Percentiles rank a stretch among this genome's conserved stretches.
Conservation (phyloP, 2,329 filamentous ascomycete species). For the Fusarium sp. region DNA sequence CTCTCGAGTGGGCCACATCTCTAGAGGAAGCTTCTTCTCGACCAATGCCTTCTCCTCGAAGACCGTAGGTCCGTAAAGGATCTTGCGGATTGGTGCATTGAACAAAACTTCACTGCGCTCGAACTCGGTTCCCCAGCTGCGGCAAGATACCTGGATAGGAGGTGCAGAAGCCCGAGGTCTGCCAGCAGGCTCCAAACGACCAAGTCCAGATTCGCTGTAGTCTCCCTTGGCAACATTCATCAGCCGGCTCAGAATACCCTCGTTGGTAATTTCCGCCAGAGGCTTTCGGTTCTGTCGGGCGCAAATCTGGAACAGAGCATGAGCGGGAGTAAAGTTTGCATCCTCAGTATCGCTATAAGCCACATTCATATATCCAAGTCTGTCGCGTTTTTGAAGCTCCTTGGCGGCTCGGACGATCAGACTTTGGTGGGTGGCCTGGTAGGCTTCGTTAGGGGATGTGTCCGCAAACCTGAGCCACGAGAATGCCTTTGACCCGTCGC, state of each 20-base stretch:
- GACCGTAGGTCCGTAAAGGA: conserved; percentile 74
- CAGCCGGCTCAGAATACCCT: conserved; percentile 78
- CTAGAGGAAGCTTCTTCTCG: conserved; percentile 74
- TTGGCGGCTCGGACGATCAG: conserved; percentile 79
- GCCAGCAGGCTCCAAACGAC: conserved; percentile 83
- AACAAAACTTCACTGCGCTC: conserved; percentile 83
- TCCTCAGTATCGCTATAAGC: conserved; percentile 76
- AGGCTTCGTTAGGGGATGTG: conserved; percentile 77
- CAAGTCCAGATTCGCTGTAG: conserved; percentile 77
- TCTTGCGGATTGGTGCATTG: conserved; percentile 78
- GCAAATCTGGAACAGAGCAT: conserved; percentile 84
- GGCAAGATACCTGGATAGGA: conserved; percentile 83
- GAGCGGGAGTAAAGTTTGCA: conserved; percentile 73
- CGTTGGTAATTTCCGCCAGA: conserved; percentile 74
- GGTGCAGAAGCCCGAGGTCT: conserved; percentile 84
- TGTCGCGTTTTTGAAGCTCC: conserved; percentile 64
- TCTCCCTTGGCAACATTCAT: conserved; percentile 79
- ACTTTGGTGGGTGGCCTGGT: conserved; percentile 73
- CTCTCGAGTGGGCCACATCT: conserved; percentile 69
- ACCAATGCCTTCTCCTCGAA: conserved; percentile 79
- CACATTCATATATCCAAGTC: conserved; percentile 74
- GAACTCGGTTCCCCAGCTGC: conserved; percentile 69
- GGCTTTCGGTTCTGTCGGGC: conserved; percentile 74
- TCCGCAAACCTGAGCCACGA: conserved; percentile 93
- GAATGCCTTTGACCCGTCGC: conserved; percentile 73